These are phyloP conservation scores for Phtheirospermum japonicum DNA, from an alignment of 257 asterid species.

Conservation along the genomic window DNA sequence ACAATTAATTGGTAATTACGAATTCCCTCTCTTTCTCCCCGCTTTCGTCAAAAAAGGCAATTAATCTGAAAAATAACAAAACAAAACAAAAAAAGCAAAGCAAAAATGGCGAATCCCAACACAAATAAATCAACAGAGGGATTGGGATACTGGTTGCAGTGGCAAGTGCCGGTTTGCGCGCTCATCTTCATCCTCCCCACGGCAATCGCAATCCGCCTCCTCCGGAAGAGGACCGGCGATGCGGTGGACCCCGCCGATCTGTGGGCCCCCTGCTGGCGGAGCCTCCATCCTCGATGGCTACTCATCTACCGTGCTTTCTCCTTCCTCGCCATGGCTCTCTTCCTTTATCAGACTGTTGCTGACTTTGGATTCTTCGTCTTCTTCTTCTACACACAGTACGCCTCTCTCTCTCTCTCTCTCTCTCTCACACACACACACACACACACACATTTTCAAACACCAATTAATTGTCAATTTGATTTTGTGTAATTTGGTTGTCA, in stretches of 20 bases:
- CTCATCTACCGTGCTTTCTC: constrained; percentile 69
- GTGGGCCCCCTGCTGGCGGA: constrained; percentile 79
- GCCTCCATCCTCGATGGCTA: constrained; percentile 71
- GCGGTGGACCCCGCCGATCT: constrained; percentile 35
- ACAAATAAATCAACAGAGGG: constrained; percentile 10
- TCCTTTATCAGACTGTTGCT: constrained; percentile 54
- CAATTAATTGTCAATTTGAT: constrained; percentile 10
- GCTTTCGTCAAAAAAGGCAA: too few relatives aligned
- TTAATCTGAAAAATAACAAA: background rate
- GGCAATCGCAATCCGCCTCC: constrained; percentile 32
- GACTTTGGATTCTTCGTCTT: constrained; percentile 62
- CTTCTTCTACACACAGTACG: constrained; percentile 88
- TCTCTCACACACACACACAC: too few relatives aligned
- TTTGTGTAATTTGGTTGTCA: constrained; percentile 31
- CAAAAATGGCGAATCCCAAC: constrained; percentile 31
- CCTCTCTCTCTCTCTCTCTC: background rate
- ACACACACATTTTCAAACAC: background rate
- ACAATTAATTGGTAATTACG: too few relatives aligned
- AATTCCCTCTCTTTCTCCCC: too few relatives aligned
- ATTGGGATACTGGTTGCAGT: constrained; percentile 57
- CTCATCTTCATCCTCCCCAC: constrained; percentile 52
- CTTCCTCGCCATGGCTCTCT: constrained; percentile 50
- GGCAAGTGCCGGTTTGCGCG: constrained; percentile 67
- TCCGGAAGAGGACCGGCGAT: constrained; percentile 28
- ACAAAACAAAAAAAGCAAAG: background rate